Conservation (phyloP, 2,329 filamentous ascomycete species). For the Cryphonectria parasitica region DNA sequence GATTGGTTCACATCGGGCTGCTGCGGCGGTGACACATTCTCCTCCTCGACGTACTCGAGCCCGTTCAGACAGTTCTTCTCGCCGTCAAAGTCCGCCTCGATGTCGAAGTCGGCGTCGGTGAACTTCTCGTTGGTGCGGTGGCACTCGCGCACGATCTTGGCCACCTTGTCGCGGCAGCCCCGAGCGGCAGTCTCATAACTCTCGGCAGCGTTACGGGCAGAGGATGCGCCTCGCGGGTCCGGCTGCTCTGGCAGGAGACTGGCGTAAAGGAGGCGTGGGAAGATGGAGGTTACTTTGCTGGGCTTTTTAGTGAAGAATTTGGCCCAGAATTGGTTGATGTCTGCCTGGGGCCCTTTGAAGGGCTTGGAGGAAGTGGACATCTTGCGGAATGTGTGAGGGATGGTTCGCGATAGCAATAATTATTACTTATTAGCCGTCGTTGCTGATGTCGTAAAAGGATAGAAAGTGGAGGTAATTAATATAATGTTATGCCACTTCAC, state of each 20-base stretch:
- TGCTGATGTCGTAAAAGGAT: no score
- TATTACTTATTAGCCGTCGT: background rate
- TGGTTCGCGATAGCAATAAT: background rate
- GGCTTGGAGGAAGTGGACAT: slow-evolving; percentile 19
- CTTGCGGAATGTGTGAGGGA: background rate
- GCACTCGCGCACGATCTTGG: slow-evolving; percentile 46
- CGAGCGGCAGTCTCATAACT: slow-evolving; percentile 47
- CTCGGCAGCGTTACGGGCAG: slow-evolving; percentile 44
- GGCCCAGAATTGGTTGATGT: slow-evolving; percentile 47
- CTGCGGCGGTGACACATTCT: no score
- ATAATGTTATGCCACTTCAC: no score
- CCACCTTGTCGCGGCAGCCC: slow-evolving; percentile 46
- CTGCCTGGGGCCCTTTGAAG: slow-evolving; percentile 40
- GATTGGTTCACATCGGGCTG: no score
- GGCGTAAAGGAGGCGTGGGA: slow-evolving; percentile 46
- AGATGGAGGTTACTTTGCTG: slow-evolving; percentile 50
- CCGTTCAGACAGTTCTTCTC: slow-evolving; percentile 43
- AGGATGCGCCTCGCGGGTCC: slow-evolving; percentile 35
- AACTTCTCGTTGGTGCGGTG: slow-evolving; percentile 50
- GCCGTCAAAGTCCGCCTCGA: slow-evolving; percentile 42
- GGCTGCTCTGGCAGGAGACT: slow-evolving; percentile 37
- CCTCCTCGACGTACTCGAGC: slow-evolving; percentile 24
- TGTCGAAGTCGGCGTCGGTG: slow-evolving; percentile 49
- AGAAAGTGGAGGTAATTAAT: no score
- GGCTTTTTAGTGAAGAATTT: slow-evolving; percentile 46